Base-by-base conservation (phyloP, 768 basidiomycete species). In the Cubamyces sp. region DNA sequence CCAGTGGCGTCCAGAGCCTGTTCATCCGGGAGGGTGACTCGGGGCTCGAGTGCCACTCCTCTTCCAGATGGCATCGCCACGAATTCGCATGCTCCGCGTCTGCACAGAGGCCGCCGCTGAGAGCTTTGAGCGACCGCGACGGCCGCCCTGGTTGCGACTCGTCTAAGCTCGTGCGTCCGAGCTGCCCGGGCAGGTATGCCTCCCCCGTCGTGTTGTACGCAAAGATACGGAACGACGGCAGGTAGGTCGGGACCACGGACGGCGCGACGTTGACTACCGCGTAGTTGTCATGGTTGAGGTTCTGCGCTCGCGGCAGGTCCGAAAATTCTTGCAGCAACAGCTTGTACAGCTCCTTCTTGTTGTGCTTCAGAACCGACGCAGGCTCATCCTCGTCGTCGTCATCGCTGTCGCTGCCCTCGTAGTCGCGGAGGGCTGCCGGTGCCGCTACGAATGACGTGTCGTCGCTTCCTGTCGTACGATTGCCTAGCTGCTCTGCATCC, bases 241-340 rank as follows among this genome's bases (percentile, higher is more conserved):
- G 74, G 75, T 91, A 97, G 60, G 92, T 92, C n/a, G 94, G 93
- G 57, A 95, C 89, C 21, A 94, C 85, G 37, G 91, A 84, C 5
- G 94, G 91, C 39, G 84, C 82, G 26, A 93, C 89, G 71, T 92
- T 94, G 64, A 94, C 82, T 39, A 91, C 86, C 3, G 84, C 85
- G 68, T 88, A 92, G 63, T 88, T 79, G 67, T 84, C 86, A 65
- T 85, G 70, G 69, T 88, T 82, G 43, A 83, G 68, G 55, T 81
- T 74, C 61, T 81, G 79, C 23, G 79, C 70, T 56, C 81, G 82
- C 7, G 87, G 87, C 56, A 94, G 80, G 30, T 81, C 80, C 11
- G 77, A 72, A 73, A 90, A 93, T 64, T 92, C 89, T 50, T 83
- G 72, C 54, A 88, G 70, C 25, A 96, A 79, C 9, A 79, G 79